phyloP scores from a whole-genome alignment of 345 rosid genomes.

The Dipteronia sinensis region DNA sequence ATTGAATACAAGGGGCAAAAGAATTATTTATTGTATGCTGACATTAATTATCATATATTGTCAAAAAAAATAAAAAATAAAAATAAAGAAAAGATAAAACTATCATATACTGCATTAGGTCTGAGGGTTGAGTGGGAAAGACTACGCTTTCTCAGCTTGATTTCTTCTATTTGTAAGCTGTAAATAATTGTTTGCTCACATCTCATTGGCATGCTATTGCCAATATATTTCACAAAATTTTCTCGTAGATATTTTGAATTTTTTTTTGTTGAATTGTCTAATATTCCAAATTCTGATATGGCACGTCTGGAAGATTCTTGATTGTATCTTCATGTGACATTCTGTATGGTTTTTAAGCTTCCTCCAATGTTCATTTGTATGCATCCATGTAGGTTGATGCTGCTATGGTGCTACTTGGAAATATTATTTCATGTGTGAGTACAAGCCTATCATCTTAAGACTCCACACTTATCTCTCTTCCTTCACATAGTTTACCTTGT shows the following conservation, averaged over 20 bases:
- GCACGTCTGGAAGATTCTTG: neutral
- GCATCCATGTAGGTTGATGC: slow-evolving; percentile 74
- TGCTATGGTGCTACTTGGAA: slow-evolving; percentile 72
- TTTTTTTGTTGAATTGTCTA: neutral
- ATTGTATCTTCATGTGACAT: neutral
- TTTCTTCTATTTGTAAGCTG: neutral
- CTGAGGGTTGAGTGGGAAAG: neutral
- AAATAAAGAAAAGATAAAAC: neutral
- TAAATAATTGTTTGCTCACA: slow-evolving; percentile 1
- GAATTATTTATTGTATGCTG: neutral
- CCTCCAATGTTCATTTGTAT: slow-evolving; percentile 15
- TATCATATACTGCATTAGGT: neutral
- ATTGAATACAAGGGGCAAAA: neutral
- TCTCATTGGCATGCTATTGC: neutral
- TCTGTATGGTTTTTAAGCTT: slow-evolving; percentile 16
- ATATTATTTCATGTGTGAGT: slow-evolving; percentile 69
- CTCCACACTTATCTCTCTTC: neutral
- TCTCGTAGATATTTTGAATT: neutral
- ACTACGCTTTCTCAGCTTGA: neutral
- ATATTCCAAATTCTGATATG: neutral
- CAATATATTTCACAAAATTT: neutral
- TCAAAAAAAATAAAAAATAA: neutral
- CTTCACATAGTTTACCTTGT: neutral
- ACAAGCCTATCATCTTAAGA: slow-evolving; percentile 7
- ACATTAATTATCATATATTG: neutral